phyloP scores from a whole-genome alignment of 352 stramenopile genomes.

The Pythium chondricola region DNA sequence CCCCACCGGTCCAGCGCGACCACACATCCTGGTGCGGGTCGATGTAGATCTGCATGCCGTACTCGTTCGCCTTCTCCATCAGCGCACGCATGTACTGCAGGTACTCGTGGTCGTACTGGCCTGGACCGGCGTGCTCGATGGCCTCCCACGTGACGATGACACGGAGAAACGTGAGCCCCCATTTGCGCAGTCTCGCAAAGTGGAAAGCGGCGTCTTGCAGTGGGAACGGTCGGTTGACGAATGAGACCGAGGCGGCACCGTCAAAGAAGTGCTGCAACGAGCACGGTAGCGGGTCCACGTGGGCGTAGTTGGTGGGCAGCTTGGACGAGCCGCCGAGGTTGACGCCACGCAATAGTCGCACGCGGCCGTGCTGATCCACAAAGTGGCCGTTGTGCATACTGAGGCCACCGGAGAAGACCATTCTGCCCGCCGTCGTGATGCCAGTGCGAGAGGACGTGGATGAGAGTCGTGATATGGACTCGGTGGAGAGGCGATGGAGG shows the following conservation, averaged over 20 bases:
- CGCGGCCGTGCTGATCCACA: slow-evolving; percentile 68
- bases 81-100: slow-evolving; percentile 66
- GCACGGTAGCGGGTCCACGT: slow-evolving; percentile 30
- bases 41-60: slow-evolving; percentile 83
- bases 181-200: slow-evolving; percentile 70
- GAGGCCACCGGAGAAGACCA: slow-evolving; percentile 19
- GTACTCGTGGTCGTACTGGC: slow-evolving; percentile 83
- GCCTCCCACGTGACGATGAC: slow-evolving; percentile 90
- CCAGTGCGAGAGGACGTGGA: not conserved
- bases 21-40: slow-evolving; percentile 91
- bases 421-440: not conserved
- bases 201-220: slow-evolving; percentile 72
- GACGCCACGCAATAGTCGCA: slow-evolving; percentile 74
- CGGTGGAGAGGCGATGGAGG: slow-evolving; percentile 2
- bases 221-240: slow-evolving; percentile 81
- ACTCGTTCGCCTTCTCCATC: slow-evolving; percentile 47
- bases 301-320: slow-evolving; percentile 53
- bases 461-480: slow-evolving; percentile 5
- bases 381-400: slow-evolving; percentile 68
- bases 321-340: slow-evolving; percentile 89
- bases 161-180: slow-evolving; percentile 78
- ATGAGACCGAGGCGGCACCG: slow-evolving; percentile 41
- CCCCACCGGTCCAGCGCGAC: slow-evolving; percentile 86
- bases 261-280: slow-evolving; percentile 43
- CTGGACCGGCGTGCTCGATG: slow-evolving; percentile 81